Evolutionary conservation across 2,329 filamentous ascomycete genomes (phyloP).

Genomic region (Fusarium robinianum): DNA sequence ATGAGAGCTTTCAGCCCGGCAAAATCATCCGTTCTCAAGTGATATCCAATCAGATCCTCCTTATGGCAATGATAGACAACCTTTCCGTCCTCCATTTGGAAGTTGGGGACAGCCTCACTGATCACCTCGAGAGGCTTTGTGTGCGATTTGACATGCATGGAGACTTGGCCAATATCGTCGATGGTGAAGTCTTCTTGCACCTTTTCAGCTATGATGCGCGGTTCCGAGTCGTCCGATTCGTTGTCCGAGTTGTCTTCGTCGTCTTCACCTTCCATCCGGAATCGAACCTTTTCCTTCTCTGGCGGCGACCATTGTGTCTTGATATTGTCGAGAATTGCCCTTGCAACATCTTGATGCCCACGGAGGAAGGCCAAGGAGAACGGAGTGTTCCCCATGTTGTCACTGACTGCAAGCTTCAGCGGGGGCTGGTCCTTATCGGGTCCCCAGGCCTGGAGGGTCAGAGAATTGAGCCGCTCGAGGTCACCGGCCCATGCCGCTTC

Average conservation of each 20-base stretch:
- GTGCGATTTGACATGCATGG: constrained; percentile 68
- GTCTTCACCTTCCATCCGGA: constrained; percentile 48
- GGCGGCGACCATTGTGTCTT: constrained; percentile 68
- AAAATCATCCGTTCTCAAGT: constrained; percentile 58
- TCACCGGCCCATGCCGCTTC: constrained; percentile 77
- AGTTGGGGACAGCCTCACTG: constrained; percentile 42
- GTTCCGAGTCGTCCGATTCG: constrained; percentile 44
- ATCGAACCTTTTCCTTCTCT: constrained; percentile 57
- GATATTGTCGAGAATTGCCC: constrained; percentile 70
- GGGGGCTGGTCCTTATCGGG: constrained; percentile 58
- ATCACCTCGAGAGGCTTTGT: constrained; percentile 61
- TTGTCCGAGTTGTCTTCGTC: constrained; percentile 45
- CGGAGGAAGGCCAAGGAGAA: constrained; percentile 71
- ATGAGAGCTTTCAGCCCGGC: constrained; percentile 60
- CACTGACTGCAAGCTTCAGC: constrained; percentile 65
- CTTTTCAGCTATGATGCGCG: constrained; percentile 56
- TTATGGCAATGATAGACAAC: constrained; percentile 7
- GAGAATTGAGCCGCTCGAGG: constrained; percentile 63
- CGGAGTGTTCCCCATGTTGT: constrained; percentile 57
- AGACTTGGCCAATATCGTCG: constrained; percentile 73
- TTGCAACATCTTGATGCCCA: constrained; percentile 67
- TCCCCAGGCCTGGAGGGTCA: constrained; percentile 66
- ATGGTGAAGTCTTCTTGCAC: constrained; percentile 73
- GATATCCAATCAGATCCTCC: constrained; percentile 47
- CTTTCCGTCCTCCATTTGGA: constrained; percentile 40